A percentile compares a stretch with the other conserved stretches of the same genome.
These are phyloP conservation scores for Arabidopsis suecica DNA, from an alignment of 345 rosid genomes.

Conservation along the genomic window DNA sequence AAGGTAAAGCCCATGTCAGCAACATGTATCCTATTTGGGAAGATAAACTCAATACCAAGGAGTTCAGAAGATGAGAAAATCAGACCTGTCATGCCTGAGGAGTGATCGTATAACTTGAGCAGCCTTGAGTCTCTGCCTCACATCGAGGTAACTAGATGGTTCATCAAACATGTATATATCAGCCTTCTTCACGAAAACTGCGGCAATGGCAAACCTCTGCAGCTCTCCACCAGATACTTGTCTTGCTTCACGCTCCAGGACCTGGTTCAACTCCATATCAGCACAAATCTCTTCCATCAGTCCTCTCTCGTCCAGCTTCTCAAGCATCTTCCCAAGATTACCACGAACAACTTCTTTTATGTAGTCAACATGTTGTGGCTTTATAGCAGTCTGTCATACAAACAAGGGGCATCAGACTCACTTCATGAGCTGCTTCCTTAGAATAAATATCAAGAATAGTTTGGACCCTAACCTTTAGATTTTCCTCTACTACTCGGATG, in stretches of 20 bases:
- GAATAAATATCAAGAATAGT: neutral
- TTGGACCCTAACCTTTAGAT: constrained; percentile 68
- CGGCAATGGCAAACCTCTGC: constrained; percentile 88
- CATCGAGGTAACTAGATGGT: constrained; percentile 94
- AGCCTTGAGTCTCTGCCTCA: constrained; percentile 89
- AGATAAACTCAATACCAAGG: neutral
- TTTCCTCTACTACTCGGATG: constrained; percentile 83
- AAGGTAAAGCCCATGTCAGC: neutral
- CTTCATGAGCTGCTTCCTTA: neutral
- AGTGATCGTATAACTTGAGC: constrained; percentile 85
- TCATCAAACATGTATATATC: constrained; percentile 94
- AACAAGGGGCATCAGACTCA: neutral
- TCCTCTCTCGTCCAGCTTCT: constrained; percentile 74
- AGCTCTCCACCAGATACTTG: constrained; percentile 94
- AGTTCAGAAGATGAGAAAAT: constrained; percentile 6
- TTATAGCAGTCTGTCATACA: constrained; percentile 67
- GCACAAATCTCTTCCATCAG: constrained; percentile 63
- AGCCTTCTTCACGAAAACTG: constrained; percentile 80
- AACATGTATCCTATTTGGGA: neutral
- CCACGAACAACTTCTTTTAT: constrained; percentile 81
- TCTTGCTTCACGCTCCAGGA: constrained; percentile 76
- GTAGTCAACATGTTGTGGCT: constrained; percentile 89
- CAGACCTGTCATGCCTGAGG: constrained; percentile 74
- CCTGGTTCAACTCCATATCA: constrained; percentile 76
- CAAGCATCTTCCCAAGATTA: constrained; percentile 81